Evolutionary conservation across 2,329 filamentous ascomycete genomes (phyloP).

Genomic region (Polytolypa hystricis): DNA sequence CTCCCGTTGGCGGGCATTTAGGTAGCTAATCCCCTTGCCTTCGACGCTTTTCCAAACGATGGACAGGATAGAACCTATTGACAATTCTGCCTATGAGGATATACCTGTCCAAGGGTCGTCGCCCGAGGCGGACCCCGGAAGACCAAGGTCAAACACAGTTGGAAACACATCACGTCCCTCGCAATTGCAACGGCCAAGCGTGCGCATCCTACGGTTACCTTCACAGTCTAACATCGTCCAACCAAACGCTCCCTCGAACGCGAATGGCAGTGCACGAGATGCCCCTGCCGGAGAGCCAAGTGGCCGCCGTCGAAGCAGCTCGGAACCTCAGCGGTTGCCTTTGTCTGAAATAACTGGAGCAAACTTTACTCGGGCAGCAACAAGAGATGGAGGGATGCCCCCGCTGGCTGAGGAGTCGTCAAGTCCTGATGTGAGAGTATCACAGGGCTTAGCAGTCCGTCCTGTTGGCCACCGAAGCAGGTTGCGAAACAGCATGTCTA

Average conservation of each 20-base stretch:
- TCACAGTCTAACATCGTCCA: constrained; percentile 10
- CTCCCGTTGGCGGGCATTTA: too few species aligned
- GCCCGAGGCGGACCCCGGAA: background rate
- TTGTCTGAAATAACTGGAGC: constrained; percentile 20
- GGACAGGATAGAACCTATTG: constrained; percentile 28
- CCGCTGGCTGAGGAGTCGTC: constrained; percentile 25
- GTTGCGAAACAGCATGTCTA: constrained; percentile 6
- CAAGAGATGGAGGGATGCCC: constrained; percentile 17
- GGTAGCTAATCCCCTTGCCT: too few species aligned
- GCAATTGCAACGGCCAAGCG: constrained; percentile 12
- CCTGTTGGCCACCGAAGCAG: constrained; percentile 6
- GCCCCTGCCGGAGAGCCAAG: constrained; percentile 20
- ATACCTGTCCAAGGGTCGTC: background rate
- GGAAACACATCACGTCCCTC: background rate
- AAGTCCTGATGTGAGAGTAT: constrained; percentile 11
- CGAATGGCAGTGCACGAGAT: constrained; percentile 9
- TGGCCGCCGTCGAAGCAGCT: constrained; percentile 30
- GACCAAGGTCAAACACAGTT: background rate
- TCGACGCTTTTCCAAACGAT: constrained; percentile 14
- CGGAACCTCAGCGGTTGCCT: constrained; percentile 27
- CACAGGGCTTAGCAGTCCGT: constrained; percentile 6
- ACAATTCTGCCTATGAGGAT: constrained; percentile 3
- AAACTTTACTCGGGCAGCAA: constrained; percentile 14
- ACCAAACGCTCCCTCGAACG: constrained; percentile 6
- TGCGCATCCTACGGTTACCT: constrained; percentile 13